Base-by-base conservation (phyloP, 139 green algal species). In the Coelastrella sp. region DNA sequence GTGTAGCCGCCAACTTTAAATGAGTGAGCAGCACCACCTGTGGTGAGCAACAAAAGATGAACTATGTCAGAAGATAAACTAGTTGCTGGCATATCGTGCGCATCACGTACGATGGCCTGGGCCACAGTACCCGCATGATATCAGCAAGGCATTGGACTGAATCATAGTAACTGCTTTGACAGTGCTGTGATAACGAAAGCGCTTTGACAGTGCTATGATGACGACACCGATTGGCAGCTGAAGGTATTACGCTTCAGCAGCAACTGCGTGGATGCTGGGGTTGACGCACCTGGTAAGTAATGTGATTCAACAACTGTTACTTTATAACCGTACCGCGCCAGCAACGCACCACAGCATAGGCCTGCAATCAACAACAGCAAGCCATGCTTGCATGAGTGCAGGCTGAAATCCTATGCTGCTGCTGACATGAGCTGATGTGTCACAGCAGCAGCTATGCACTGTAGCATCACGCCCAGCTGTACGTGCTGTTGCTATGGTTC, bases 281-380 rank as follows among this genome's bases (percentile, higher is more conserved):
- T 24, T 15, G 20, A 20, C 82, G 10, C 95, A 80, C 97, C 97
- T n/a, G 97, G 87, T 20, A 94, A 82, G 92, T 98, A 97, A 90
- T 99, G 96, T 8, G 91, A 93, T 90, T 99, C 96, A 22, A 92
- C 93, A 14, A 98, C 95, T n/a, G 95, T 97, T 7, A 98, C 95
- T 19, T 87, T 90, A 76, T 94, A 93, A 6, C 95, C 96, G 88
- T 97, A 97, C 9, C 91, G 91, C 5, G 94, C 94, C 6, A 98
- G 94, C 72, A 98, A 59, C 9, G 95, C 96, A 20, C 93, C 96
- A 85, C 95, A 97, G 91, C 95, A 98, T 4, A 98, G 91, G 6
- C 94, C 95, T 81, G 94, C 93, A 68, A 76, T 11, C 5, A 76
- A 27, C 35, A 49, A 49, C 35, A 49, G 35, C 35, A 49, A 49